Percentiles rank a stretch among this genome's conserved stretches.
Conservation (phyloP, 1,284 basidiomycete genomes). For the Ceratobasidium sp. region DNA sequence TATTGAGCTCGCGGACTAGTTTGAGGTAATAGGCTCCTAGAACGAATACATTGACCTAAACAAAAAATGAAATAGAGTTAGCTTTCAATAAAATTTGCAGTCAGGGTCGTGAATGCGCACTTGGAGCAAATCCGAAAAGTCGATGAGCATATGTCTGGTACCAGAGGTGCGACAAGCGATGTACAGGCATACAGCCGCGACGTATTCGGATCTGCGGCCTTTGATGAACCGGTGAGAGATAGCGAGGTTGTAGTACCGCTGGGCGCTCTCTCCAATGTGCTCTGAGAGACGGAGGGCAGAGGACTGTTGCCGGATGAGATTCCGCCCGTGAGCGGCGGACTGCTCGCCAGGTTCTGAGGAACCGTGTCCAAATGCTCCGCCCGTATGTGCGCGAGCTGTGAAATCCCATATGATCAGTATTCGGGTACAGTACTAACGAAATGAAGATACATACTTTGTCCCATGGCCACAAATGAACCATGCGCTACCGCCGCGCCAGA, state of each 20-base stretch:
- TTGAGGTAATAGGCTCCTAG: conserved; percentile 97
- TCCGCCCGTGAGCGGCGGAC: conserved; percentile 32
- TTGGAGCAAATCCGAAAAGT: conserved; percentile 93
- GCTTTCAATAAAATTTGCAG: conserved; percentile 15
- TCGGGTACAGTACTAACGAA: not conserved
- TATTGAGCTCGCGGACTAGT: conserved; percentile 87
- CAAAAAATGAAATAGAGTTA: not conserved
- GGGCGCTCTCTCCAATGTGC: conserved; percentile 81
- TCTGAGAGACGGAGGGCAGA: conserved; percentile 82
- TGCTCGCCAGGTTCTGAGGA: conserved; percentile 38
- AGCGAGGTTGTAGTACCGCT: conserved; percentile 91
- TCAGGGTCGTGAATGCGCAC: conserved; percentile 57
- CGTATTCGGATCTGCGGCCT: conserved; percentile 91
- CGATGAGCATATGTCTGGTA: conserved; percentile 96
- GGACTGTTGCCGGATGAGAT: conserved; percentile 28
- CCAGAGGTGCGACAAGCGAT: conserved; percentile 93
- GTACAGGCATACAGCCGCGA: conserved; percentile 95
- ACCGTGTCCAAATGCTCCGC: conserved; percentile 77
- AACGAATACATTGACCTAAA: conserved; percentile 95
- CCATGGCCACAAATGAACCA: conserved; percentile 92
- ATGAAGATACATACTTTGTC: conserved; percentile 77
- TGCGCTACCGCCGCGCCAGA: conserved; percentile 95
- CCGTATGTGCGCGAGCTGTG: conserved; percentile 79
- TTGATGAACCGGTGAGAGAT: conserved; percentile 95
- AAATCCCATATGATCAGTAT: not conserved